These are phyloP conservation scores for Leccinellum albellum DNA, from an alignment of 768 basidiomycete genomes.

Conservation along the genomic window DNA sequence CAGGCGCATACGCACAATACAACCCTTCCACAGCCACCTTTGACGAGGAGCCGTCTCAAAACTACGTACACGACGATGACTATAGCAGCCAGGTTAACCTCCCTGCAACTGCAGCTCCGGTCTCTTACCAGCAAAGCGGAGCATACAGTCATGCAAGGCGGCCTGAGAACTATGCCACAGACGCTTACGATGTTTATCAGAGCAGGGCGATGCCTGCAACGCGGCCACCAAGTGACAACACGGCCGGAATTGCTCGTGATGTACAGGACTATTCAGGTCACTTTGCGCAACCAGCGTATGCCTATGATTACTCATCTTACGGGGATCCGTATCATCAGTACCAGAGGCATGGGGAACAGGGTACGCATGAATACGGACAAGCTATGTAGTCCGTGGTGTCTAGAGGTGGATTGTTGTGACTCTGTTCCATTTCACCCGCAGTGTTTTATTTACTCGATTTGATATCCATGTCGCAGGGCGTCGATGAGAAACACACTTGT, in stretches of 20 bases:
- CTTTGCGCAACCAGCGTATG: constrained; percentile 20
- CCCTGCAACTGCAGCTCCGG: constrained; percentile 54
- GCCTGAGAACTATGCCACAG: constrained; percentile 35
- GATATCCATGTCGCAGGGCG: constrained; percentile 6
- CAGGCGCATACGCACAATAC: constrained; percentile 51
- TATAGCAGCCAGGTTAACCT: constrained; percentile 63
- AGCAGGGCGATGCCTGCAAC: constrained; percentile 40
- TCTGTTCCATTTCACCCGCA: constrained; percentile 11
- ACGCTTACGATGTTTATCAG: constrained; percentile 55
- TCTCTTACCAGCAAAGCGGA: constrained; percentile 40
- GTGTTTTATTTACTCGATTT: constrained; percentile 30
- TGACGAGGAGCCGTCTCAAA: constrained; percentile 46
- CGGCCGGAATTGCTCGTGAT: no score
- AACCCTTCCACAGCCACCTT: constrained; percentile 58
- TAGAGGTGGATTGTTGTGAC: constrained; percentile 15
- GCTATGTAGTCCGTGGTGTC: constrained; percentile 26
- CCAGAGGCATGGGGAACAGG: constrained; percentile 29
- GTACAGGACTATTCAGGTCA: constrained; percentile 23
- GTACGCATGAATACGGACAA: constrained; percentile 30
- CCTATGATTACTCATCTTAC: constrained; percentile 28
- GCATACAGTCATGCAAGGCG: constrained; percentile 15
- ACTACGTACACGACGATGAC: constrained; percentile 62
- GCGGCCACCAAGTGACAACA: constrained; percentile 29
- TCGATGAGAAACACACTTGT: not conserved
- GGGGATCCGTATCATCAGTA: constrained; percentile 27